Evolutionary conservation across 148 eudicot genomes (phyloP).

Genomic region (Arctostaphylos glauca): DNA sequence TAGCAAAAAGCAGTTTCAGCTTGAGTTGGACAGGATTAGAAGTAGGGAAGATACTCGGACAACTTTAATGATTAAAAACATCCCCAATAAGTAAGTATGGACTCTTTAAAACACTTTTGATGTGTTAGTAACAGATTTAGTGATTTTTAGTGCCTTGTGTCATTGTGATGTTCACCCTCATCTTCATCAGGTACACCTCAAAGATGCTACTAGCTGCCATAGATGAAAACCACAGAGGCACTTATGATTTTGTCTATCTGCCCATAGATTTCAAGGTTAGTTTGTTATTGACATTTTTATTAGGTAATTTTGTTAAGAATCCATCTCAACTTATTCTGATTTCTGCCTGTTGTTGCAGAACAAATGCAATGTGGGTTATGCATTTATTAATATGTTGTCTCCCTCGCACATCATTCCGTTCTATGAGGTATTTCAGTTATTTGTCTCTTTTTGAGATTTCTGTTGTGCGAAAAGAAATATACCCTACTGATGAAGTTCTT

Average conservation of each 20-base stretch:
- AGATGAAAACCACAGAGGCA: conserved; percentile 77
- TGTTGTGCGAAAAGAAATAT: background rate
- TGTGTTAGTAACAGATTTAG: background rate
- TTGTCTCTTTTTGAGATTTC: background rate
- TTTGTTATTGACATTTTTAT: background rate
- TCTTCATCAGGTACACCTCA: conserved; percentile 75
- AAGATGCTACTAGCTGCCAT: conserved; percentile 93
- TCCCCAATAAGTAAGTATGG: conserved; percentile 62
- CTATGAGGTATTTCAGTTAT: conserved; percentile 50
- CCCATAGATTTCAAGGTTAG: conserved; percentile 94
- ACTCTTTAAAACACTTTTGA: background rate
- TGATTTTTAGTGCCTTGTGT: background rate
- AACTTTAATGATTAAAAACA: conserved; percentile 92
- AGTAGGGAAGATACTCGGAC: conserved; percentile 80
- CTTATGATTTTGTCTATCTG: conserved; percentile 87
- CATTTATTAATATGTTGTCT: conserved; percentile 89
- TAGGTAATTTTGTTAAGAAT: background rate
- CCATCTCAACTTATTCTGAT: conserved; percentile 5
- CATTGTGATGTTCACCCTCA: background rate
- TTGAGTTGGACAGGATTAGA: conserved; percentile 74
- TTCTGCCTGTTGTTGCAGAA: conserved; percentile 53
- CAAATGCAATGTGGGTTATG: conserved; percentile 96
- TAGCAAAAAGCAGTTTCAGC: conserved; percentile 70
- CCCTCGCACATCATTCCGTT: conserved; percentile 78
- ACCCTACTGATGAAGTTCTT: background rate